A percentile compares a stretch with the other conserved stretches of the same genome.
phyloP scores from a whole-genome alignment of 2,329 filamentous ascomycete genomes.

The Xylaria sp. region DNA sequence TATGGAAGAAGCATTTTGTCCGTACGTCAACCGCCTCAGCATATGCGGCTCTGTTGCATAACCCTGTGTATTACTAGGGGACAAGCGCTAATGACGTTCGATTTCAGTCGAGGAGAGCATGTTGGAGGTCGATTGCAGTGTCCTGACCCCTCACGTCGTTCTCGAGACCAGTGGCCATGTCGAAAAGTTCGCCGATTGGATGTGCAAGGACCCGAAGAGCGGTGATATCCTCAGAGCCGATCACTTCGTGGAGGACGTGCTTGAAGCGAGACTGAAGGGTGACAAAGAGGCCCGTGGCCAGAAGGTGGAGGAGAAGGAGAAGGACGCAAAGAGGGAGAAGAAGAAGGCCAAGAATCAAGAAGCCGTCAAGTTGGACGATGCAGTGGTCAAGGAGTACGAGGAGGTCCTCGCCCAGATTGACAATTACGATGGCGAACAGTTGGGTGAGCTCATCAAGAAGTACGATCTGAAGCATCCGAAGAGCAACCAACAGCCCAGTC shows the following conservation, averaged over 20 bases:
- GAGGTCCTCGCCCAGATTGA: conserved; percentile 90
- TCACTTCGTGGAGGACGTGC: conserved; percentile 92
- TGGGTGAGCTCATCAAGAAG: conserved; percentile 86
- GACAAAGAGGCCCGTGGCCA: conserved; percentile 91
- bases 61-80: conserved; percentile 68
- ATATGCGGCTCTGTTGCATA: conserved; percentile 45
- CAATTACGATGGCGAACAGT: conserved; percentile 87
- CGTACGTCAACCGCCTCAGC: conserved; percentile 25
- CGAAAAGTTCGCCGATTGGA: conserved; percentile 97
- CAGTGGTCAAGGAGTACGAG: conserved; percentile 85
- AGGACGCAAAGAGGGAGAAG: conserved; percentile 73
- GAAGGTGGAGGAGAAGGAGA: conserved; percentile 76
- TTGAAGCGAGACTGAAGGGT: conserved; percentile 84
- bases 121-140: conserved; percentile 93
- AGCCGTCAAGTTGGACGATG: conserved; percentile 84
- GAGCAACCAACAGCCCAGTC: conserved; percentile 74
- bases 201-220: conserved; percentile 98
- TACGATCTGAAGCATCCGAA: conserved; percentile 88
- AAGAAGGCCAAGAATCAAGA: conserved; percentile 82
- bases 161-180: conserved; percentile 96
- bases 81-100: conserved; percentile 61
- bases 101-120: conserved; percentile 77
- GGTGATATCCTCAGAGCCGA: conserved; percentile 96
- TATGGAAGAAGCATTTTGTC: conserved; percentile 93
- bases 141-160: conserved; percentile 89